Base-by-base conservation (phyloP, 2,329 filamentous ascomycete species). In the Sporothrix curviconia region DNA sequence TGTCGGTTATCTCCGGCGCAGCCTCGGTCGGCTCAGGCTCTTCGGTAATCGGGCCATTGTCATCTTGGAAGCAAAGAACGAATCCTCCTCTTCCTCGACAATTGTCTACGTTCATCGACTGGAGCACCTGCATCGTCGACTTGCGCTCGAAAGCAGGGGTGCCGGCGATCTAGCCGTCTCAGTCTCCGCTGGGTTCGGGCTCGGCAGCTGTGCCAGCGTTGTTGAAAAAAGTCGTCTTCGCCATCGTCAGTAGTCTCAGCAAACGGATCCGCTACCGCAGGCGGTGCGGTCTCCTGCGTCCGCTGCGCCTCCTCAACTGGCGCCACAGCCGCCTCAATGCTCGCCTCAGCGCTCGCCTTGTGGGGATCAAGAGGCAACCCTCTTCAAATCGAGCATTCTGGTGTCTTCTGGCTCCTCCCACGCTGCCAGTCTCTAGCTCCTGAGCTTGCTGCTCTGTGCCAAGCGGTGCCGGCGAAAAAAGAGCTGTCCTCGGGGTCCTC, bases 311-410 rank as follows among this genome's bases (percentile, higher is more conserved):
- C n/a, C n/a, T 17, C 32, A 3, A 19, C 44, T 19, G n/a, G 17
- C 44, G 30, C 44, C 4, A 24, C 42, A n/a, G 9, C 22, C 11
- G 22, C 5, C 12, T n/a, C 22, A 14, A 6, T 6, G 19, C 15
- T 30, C 1, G 11, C 30, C 8, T 36, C 32, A 15, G 49, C 14
- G 0, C 32, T 22, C 7, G 49, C 49, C 19, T 51, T 14, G n/a
- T 50, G 0, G 63, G 54, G 64, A 83, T 82, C 59, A 90, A 70
- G 1, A 86, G 86, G 4, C 90, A 59, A 0, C 86, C 86, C 70
- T 90, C 87, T 58, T 88, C 85, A 61, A 79, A 90, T 44, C 86
- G 80, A 24, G 80, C 79, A 25, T 86, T 32, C 28, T 32, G 28
- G 28, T 32, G 28, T 11, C 11, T 32, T 11, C 28, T 11, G 6